Percentiles rank a stretch among this genome's conserved stretches.
Evolutionary conservation across 345 rosid genomes (phyloP).

Genomic region (Rhizophora apiculata): DNA sequence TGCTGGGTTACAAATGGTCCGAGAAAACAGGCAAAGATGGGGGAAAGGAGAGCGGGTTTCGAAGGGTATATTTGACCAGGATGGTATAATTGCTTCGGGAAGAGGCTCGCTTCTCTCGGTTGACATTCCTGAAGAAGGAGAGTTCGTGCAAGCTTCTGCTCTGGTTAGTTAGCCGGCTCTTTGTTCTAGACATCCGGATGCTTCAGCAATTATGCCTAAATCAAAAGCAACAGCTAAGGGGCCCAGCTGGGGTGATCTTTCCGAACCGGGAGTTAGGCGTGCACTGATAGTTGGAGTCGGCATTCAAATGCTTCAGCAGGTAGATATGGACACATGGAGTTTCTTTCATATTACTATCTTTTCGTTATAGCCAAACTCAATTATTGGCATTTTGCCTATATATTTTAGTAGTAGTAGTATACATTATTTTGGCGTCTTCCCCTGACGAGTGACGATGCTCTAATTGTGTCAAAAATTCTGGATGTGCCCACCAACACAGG

Average conservation of each 20-base stretch:
- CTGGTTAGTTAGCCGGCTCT: constrained; percentile 31
- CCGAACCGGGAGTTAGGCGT: constrained; percentile 42
- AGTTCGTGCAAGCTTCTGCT: constrained; percentile 35
- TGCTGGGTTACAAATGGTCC: constrained; percentile 31
- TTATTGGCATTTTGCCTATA: no score
- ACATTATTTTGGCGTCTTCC: no score
- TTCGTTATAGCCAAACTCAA: no score
- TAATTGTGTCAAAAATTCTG: no score
- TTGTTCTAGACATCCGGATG: constrained; percentile 10
- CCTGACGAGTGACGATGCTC: no score
- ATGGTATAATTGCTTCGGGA: constrained; percentile 17
- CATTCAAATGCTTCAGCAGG: constrained; percentile 42
- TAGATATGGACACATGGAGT: background rate
- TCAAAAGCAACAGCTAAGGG: constrained; percentile 11
- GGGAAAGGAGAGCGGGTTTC: constrained; percentile 28
- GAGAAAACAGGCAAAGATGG: constrained; percentile 29
- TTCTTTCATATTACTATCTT: no score
- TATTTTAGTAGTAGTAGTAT: no score
- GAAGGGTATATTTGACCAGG: constrained; percentile 38
- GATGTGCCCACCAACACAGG: constrained; percentile 8
- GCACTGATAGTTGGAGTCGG: constrained; percentile 41
- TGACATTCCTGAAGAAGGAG: constrained; percentile 13
- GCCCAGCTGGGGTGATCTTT: constrained; percentile 21
- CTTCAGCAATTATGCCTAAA: background rate
- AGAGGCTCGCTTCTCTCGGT: constrained; percentile 29